phyloP scores from a whole-genome alignment of 305 asterid genomes.

The Plantago coronopus region DNA sequence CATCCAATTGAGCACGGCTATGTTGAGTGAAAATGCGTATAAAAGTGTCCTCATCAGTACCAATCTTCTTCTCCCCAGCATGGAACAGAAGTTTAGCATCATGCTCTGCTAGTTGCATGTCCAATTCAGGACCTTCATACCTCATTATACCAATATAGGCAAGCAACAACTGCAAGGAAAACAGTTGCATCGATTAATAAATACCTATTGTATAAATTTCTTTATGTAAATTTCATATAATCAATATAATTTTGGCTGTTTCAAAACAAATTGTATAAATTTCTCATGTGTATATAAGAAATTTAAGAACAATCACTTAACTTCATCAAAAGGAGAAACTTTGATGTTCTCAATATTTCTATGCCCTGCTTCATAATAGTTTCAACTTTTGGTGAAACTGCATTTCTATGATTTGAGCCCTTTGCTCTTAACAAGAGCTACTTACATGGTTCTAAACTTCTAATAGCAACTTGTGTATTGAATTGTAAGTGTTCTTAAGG shows the following conservation, averaged over 20 bases:
- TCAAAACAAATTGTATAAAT: not conserved
- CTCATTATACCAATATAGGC: constrained; percentile 48
- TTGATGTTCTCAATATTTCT: not conserved
- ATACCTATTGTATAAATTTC: not conserved
- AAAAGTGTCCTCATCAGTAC: constrained; percentile 85
- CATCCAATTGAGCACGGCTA: constrained; percentile 71
- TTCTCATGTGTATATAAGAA: not conserved
- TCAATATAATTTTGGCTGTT: no score
- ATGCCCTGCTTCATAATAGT: no score
- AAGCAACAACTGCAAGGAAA: constrained; percentile 60
- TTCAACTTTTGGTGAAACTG: no score
- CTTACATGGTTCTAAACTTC: no score
- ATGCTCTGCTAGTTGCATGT: constrained; percentile 56
- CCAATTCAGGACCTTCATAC: constrained; percentile 89
- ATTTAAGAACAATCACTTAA: no score
- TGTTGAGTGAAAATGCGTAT: constrained; percentile 67
- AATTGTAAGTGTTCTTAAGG: no score
- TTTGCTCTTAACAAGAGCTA: no score
- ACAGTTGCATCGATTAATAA: not conserved
- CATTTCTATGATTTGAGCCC: no score
- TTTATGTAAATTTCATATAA: no score
- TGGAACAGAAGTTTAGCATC: constrained; percentile 84
- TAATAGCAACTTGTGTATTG: no score
- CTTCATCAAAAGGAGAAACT: not conserved
- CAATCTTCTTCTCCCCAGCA: constrained; percentile 89